Conservation (phyloP, 2,329 filamentous ascomycete species). For the Pseudogymnoascus pannorum region DNA sequence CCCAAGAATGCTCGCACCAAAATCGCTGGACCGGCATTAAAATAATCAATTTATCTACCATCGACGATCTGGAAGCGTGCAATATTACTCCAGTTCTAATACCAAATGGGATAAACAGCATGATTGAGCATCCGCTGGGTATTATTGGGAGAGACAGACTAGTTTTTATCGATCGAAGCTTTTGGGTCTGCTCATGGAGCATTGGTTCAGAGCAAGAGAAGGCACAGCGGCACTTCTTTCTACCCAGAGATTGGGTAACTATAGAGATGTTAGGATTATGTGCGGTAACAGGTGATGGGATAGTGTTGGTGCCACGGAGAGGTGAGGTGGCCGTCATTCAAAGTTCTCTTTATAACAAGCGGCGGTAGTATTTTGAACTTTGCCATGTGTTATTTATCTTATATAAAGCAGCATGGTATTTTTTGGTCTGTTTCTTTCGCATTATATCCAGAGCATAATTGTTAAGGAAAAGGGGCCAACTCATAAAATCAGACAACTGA, state of each 20-base stretch:
- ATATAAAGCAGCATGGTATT: neutral
- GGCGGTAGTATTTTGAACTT: neutral
- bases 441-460: neutral
- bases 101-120: neutral
- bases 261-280: conserved; percentile 3
- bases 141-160: conserved; percentile 8
- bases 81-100: neutral
- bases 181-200: conserved; percentile 10
- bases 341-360: neutral
- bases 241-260: conserved; percentile 12
- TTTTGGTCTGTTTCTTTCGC: neutral
- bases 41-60: neutral
- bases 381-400: neutral
- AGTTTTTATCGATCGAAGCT: conserved; percentile 8
- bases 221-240: conserved; percentile 8
- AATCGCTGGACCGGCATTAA: neutral
- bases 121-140: neutral
- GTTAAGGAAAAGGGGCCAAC: neutral
- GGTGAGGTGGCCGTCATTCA: conserved; percentile 11
- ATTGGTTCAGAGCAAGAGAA: neutral
- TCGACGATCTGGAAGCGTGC: neutral
- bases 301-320: neutral
- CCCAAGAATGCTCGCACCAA: neutral
- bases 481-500: neutral
- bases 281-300: conserved; percentile 9